phyloP scores from a whole-genome alignment of 1,284 basidiomycete genomes.

The Tilletiaria anomala region DNA sequence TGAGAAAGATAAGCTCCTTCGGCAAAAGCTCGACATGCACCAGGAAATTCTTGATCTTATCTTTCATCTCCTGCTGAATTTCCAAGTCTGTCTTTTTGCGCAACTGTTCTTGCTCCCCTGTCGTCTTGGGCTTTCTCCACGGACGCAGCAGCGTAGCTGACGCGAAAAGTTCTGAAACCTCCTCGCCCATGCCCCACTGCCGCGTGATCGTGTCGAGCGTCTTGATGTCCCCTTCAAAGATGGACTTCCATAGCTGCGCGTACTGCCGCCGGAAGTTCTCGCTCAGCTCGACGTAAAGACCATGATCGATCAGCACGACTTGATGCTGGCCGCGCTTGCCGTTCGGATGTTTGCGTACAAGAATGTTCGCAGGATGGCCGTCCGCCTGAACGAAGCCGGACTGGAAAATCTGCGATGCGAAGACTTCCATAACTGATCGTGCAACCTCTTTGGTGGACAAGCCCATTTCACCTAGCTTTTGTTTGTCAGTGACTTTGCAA shows the following conservation, averaged over 20 bases:
- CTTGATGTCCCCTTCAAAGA: constrained; percentile 22
- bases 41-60: constrained; percentile 24
- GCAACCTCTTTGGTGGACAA: constrained; percentile 18
- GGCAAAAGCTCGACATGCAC: constrained; percentile 27
- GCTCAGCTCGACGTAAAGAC: constrained; percentile 23
- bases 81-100: constrained; percentile 15
- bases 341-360: constrained; percentile 25
- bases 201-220: constrained; percentile 19
- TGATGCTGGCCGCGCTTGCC: constrained; percentile 16
- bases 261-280: constrained; percentile 25
- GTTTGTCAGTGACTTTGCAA: constrained; percentile 22
- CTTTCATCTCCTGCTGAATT: constrained; percentile 18
- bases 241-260: constrained; percentile 28
- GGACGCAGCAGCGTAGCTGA: constrained; percentile 25
- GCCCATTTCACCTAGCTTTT: constrained; percentile 18
- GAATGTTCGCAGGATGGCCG: constrained; percentile 22
- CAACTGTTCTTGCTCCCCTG: constrained; percentile 1
- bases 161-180: constrained; percentile 20
- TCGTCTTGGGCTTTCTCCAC: constrained; percentile 19
- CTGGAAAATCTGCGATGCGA: constrained; percentile 30
- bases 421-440: constrained; percentile 22
- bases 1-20: constrained; percentile 30
- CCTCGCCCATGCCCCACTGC: constrained; percentile 28
- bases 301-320: constrained; percentile 31
- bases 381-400: constrained; percentile 31